Evolutionary conservation across 2,329 filamentous ascomycete genomes (phyloP).

Genomic region (Amauroascus verrucosus): DNA sequence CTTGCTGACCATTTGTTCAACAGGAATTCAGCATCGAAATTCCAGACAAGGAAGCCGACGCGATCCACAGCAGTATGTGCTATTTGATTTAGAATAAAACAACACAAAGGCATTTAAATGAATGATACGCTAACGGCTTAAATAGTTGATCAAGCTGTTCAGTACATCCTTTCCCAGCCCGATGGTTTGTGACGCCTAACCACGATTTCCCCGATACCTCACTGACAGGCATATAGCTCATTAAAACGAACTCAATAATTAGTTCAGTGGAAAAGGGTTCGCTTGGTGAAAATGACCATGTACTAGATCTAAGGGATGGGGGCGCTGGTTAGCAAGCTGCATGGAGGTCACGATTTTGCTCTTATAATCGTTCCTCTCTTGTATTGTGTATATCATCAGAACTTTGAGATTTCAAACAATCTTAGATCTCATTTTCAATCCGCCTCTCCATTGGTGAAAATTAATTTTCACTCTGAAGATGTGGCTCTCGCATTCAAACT

Average conservation of each 20-base stretch:
- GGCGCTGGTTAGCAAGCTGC: not conserved
- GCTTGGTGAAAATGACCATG: not conserved
- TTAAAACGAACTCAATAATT: conserved; percentile 6
- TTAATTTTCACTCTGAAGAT: not conserved
- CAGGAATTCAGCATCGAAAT: conserved; percentile 89
- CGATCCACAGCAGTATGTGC: conserved; percentile 79
- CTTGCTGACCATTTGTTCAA: conserved; percentile 15
- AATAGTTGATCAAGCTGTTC: conserved; percentile 82
- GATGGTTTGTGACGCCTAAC: conserved; percentile 56
- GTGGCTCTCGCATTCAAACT: not conserved
- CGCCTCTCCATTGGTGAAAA: not conserved
- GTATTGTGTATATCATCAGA: conserved; percentile 37
- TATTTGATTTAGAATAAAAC: not conserved
- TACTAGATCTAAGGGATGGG: conserved; percentile 9
- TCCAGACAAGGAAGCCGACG: conserved; percentile 91
- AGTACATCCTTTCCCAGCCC: conserved; percentile 87
- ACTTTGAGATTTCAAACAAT: conserved; percentile 13
- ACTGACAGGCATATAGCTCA: conserved; percentile 20
- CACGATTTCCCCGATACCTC: conserved; percentile 22
- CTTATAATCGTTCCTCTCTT: conserved; percentile 23
- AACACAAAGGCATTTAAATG: too few relatives aligned
- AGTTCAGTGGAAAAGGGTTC: not conserved
- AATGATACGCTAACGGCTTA: not conserved
- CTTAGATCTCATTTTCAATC: conserved; percentile 1
- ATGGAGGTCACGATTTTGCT: conserved; percentile 7